phyloP scores from a whole-genome alignment of 2,329 filamentous ascomycete genomes.

The Volutella citrinella region DNA sequence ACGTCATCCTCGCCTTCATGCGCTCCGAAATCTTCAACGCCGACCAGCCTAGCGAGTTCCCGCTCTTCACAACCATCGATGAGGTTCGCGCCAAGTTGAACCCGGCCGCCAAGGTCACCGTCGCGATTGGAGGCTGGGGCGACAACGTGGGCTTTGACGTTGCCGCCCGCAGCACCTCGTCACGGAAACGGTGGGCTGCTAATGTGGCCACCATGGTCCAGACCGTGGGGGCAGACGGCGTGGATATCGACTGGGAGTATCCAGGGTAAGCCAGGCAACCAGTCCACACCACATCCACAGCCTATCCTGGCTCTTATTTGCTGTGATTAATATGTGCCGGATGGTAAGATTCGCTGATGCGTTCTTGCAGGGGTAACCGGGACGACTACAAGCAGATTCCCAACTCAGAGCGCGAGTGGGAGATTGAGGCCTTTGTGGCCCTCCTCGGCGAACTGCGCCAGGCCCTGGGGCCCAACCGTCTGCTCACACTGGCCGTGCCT shows the following conservation, averaged over 20 bases:
- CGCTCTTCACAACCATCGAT: slow-evolving; percentile 51
- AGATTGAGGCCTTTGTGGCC: slow-evolving; percentile 62
- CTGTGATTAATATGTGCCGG: too few species aligned
- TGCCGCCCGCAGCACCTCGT: slow-evolving; percentile 50
- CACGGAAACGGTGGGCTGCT: slow-evolving; percentile 56
- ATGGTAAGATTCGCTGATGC: neutral
- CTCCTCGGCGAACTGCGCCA: slow-evolving; percentile 57
- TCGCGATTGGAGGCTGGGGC: slow-evolving; percentile 75
- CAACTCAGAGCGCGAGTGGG: slow-evolving; percentile 57
- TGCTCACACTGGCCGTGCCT: slow-evolving; percentile 67
- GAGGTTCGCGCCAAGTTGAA: slow-evolving; percentile 47
- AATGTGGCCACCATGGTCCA: slow-evolving; percentile 64
- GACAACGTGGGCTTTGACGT: slow-evolving; percentile 61
- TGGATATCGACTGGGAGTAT: slow-evolving; percentile 65
- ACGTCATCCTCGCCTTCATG: slow-evolving; percentile 59
- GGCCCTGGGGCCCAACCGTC: slow-evolving; percentile 53
- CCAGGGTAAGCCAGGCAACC: slow-evolving; percentile 45
- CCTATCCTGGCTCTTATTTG: too few species aligned
- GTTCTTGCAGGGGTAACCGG: slow-evolving; percentile 57
- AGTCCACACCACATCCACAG: too few species aligned
- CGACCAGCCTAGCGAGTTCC: slow-evolving; percentile 36
- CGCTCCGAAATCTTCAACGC: slow-evolving; percentile 50
- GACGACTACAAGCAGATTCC: slow-evolving; percentile 65
- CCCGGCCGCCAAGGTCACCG: slow-evolving; percentile 57
- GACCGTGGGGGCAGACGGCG: slow-evolving; percentile 61